Evolutionary conservation across 2,329 filamentous ascomycete genomes (phyloP), one percentile per base, ranked within the genome.

Genomic region (Teratosphaeria viscida): DNA sequence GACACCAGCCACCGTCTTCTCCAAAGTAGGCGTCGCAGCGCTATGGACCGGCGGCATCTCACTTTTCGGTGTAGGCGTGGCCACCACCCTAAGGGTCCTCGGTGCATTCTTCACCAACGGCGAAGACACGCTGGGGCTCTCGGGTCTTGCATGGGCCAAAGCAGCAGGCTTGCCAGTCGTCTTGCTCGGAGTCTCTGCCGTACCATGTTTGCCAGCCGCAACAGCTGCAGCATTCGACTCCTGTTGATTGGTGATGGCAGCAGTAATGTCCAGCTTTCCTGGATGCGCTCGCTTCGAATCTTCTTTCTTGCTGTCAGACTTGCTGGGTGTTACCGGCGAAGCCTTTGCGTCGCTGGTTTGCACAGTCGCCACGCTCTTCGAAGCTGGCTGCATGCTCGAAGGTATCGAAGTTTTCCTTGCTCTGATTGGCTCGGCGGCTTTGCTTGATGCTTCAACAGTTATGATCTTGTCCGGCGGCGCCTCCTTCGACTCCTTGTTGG

Each of bases 11-110:
- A 71, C 64, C 16, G 73, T 71, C 16, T 71, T 67, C 16, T 67
- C 63, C 7, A 71, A 60, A 12, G 67, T 62, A 47, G 64, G 62
- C 8, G 65, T 55, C 56, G 75, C 68, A 34, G 71, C 68, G 19
- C 16, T 10, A 19, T 69, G 65, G 39, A 58, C 55, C n/a, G 79
- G 75, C 1, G 83, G 78, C 0, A 74, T 72, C 66, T 89, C 87
- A 0, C 78, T 73, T 70, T 84, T 89, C 1, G 85, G 82, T 0
- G 84, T 85, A 1, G 85, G 82, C 0, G 84, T 85, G 23, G 85
- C 78, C n/a, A 88, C 78, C 7, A 91, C 79, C n/a, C 87, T 81
- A 39, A 91, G 72, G 1, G 86, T 89, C 68, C 87, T 86, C 0
- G 86, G 82, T 0, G 76, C 81, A 4, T 77, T 74, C 56, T 75